phyloP scores from a whole-genome alignment of 1,139 yeast species.

The Nakaseomyces glabratus region DNA sequence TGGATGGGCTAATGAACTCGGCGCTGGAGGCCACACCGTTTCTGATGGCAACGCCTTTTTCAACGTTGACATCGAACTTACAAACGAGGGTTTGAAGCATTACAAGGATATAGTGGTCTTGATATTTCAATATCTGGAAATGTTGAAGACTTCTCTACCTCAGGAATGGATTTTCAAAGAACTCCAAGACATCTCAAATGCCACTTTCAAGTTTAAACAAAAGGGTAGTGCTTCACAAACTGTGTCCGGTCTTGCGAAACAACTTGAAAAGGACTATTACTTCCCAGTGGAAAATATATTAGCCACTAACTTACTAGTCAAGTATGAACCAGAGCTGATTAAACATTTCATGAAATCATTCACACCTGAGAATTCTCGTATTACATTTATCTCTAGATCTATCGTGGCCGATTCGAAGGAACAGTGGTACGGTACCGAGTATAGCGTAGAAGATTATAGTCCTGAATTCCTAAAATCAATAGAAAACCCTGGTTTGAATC shows the following conservation, averaged over 20 bases:
- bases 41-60: constrained; percentile 65
- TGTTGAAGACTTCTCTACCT: constrained; percentile 49
- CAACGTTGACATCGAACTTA: constrained; percentile 61
- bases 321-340: constrained; percentile 50
- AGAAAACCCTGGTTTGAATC: constrained; percentile 32
- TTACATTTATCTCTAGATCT: constrained; percentile 46
- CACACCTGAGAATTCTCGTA: constrained; percentile 51
- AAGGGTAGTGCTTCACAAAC: constrained; percentile 56
- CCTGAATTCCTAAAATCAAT: constrained; percentile 34
- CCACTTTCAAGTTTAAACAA: constrained; percentile 57
- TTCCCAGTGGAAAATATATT: constrained; percentile 60
- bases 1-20: constrained; percentile 74
- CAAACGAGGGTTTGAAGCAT: constrained; percentile 58
- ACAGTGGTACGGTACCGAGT: constrained; percentile 87
- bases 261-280: constrained; percentile 37
- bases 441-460: constrained; percentile 43
- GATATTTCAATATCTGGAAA: constrained; percentile 62
- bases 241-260: constrained; percentile 42
- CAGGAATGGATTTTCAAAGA: constrained; percentile 49
- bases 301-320: constrained; percentile 47
- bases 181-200: constrained; percentile 38
- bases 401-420: constrained; percentile 42
- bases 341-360: constrained; percentile 44
- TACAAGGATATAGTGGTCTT: constrained; percentile 52
- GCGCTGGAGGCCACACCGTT: constrained; percentile 64